A percentile compares a stretch with the other conserved stretches of the same genome.
Evolutionary conservation across 768 basidiomycete genomes (phyloP).

Genomic region (Fistulinella prunicolor): DNA sequence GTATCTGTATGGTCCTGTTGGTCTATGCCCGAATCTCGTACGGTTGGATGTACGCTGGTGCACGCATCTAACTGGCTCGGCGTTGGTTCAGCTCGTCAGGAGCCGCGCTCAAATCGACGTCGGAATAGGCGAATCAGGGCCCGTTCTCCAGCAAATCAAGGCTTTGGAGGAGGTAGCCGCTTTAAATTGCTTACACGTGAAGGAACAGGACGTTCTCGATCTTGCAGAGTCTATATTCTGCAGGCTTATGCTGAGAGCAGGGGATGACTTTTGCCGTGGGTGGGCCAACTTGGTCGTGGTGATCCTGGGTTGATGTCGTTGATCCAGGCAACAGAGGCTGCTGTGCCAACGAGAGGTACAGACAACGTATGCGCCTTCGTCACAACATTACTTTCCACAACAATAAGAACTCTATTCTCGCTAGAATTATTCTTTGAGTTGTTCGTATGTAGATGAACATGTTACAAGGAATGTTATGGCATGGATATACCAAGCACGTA

Average conservation of each 20-base stretch:
- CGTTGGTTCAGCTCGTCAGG: conserved; percentile 48
- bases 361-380: conserved; percentile 45
- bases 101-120: conserved; percentile 31
- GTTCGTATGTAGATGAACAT: not conserved
- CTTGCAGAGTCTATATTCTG: conserved; percentile 48
- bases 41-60: conserved; percentile 61
- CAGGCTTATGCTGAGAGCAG: conserved; percentile 40
- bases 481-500: too few species aligned
- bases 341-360: conserved; percentile 55
- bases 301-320: not conserved
- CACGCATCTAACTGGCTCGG: conserved; percentile 47
- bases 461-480: too few species aligned
- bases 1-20: conserved; percentile 36
- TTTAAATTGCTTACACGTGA: conserved; percentile 57
- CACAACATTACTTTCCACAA: conserved; percentile 22
- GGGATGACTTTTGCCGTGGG: conserved; percentile 56
- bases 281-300: conserved; percentile 9
- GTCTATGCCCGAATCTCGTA: conserved; percentile 46
- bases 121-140: not conserved
- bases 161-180: conserved; percentile 46
- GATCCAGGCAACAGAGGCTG: conserved; percentile 44
- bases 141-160: conserved; percentile 9
- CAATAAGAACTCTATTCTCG: conserved; percentile 8
- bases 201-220: conserved; percentile 51
- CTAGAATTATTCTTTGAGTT: conserved; percentile 22